Base-by-base conservation (phyloP, 352 stramenopile species). In the Elongisporangium anandrum region DNA sequence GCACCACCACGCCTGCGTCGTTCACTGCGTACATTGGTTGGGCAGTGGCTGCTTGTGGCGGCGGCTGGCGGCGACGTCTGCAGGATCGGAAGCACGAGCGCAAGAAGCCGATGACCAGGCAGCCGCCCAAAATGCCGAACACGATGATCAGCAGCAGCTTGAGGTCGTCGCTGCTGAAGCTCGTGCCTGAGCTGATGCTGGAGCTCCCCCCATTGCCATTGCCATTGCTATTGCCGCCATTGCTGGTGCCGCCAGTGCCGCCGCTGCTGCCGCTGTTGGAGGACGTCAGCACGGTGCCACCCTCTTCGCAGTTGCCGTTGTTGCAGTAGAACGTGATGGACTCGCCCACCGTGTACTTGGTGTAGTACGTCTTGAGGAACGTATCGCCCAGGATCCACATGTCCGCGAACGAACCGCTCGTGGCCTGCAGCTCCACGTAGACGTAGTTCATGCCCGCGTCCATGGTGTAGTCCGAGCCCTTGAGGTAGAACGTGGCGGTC, bases 301-400 rank as follows among this genome's bases (percentile, higher is more conserved):
- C 63, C 41, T 73, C 34, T 22, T 64, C 65, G 55, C 39, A 72
- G 38, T 78, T 68, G 49, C 75, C 77, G 20, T 88, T 74, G 5
- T 75, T 55, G 55, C 83, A 90, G 62, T 93, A 91, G 64, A 93
- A 84, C 0, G 76, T 73, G 22, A 93, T 70, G 0, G 72, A 75
- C 41, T 81, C 54, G 65, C 85, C 81, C 17, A 88, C 77, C n/a
- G 75, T 73, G 62, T 85, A 93, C 21, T 61, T 65, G 6, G 81
- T 82, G 65, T 91, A 93, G 59, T 85, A 93, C 2, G 73, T 56
- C 59, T 90, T 88, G 15, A 93, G 59, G 52, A 93, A 90, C n/a
- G 84, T 91, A 39, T 82, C 79, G n/a, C 84, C 81, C 9, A 93
- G 64, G 60, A 93, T 87, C 84, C 84, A 93, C 13, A 68, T 82